These are phyloP conservation scores for Lepidium campestre DNA, from an alignment of 441 rosid genomes.

Conservation along the genomic window DNA sequence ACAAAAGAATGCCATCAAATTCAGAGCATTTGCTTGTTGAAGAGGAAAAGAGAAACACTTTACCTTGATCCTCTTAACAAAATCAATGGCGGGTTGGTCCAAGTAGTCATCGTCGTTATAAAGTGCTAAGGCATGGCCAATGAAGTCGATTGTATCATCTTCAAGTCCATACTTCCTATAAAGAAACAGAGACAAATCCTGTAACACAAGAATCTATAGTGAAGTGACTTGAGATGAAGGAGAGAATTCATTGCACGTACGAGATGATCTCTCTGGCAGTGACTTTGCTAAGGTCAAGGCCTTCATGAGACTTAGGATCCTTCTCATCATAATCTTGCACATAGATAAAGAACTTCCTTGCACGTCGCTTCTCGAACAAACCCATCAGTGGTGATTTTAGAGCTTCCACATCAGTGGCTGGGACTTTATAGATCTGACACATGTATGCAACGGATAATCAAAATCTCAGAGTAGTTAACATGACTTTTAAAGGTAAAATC, in stretches of 20 bases:
- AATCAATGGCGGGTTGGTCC: conserved; percentile 61
- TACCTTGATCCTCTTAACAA: conserved; percentile 67
- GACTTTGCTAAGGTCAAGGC: conserved; percentile 56
- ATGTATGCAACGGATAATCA: background rate
- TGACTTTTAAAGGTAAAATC: background rate
- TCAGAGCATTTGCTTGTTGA: background rate
- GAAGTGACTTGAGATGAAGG: background rate
- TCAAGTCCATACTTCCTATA: conserved; percentile 65
- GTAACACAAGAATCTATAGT: conserved; percentile 5
- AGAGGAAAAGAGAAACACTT: background rate
- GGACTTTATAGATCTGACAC: conserved; percentile 57
- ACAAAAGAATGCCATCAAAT: background rate
- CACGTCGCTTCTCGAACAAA: conserved; percentile 66
- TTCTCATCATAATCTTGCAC: conserved; percentile 65
- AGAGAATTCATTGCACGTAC: conserved; percentile 19
- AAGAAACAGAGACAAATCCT: background rate
- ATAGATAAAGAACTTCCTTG: conserved; percentile 66
- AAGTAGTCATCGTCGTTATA: conserved; percentile 53
- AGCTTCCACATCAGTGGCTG: conserved; percentile 72
- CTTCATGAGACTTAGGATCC: conserved; percentile 75
- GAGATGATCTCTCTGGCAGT: conserved; percentile 66
- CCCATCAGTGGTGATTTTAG: conserved; percentile 73
- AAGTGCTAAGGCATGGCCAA: conserved; percentile 78
- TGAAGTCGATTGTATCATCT: conserved; percentile 68
- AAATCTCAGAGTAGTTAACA: background rate